A percentile compares a stretch with the other conserved stretches of the same genome.
These are phyloP conservation scores for Solanum pennellii DNA, from an alignment of 257 asterid species.

Conservation along the genomic window DNA sequence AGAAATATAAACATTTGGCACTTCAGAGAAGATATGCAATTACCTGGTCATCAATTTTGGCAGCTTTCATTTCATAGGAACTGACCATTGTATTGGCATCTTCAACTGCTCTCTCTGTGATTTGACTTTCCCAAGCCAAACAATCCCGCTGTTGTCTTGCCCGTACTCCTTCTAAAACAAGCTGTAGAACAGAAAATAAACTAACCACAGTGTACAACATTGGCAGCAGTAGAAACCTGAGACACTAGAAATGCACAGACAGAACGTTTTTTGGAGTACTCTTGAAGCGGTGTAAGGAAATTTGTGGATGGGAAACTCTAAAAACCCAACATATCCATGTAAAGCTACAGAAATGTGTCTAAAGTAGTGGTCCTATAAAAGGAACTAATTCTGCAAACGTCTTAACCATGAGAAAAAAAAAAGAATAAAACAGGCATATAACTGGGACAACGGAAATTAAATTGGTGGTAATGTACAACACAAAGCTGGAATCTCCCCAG, in stretches of 20 bases:
- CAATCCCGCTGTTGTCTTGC: conserved; percentile 59
- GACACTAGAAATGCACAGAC: neutral
- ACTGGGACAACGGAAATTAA: neutral
- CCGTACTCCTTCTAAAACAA: conserved; percentile 73
- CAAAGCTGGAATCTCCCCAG: neutral
- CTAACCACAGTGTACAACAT: neutral
- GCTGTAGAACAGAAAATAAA: conserved; percentile 38
- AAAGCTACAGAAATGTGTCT: neutral
- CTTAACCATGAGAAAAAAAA: neutral
- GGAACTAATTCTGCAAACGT: neutral
- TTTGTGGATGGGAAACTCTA: neutral
- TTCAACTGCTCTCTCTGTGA: conserved; percentile 47
- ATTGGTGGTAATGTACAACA: neutral
- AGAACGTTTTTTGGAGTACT: neutral
- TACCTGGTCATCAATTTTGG: conserved; percentile 92
- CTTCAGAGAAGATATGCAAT: neutral
- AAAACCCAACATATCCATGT: neutral
- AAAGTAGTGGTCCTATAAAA: neutral
- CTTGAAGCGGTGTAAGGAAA: neutral
- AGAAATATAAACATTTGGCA: neutral
- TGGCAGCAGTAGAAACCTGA: neutral
- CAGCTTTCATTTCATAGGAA: conserved; percentile 46
- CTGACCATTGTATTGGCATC: conserved; percentile 53
- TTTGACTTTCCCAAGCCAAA: conserved; percentile 55
- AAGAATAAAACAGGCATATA: neutral